Evolutionary conservation across 169 alveolate species (phyloP).

Genomic region (Eimeria necatrix): DNA sequence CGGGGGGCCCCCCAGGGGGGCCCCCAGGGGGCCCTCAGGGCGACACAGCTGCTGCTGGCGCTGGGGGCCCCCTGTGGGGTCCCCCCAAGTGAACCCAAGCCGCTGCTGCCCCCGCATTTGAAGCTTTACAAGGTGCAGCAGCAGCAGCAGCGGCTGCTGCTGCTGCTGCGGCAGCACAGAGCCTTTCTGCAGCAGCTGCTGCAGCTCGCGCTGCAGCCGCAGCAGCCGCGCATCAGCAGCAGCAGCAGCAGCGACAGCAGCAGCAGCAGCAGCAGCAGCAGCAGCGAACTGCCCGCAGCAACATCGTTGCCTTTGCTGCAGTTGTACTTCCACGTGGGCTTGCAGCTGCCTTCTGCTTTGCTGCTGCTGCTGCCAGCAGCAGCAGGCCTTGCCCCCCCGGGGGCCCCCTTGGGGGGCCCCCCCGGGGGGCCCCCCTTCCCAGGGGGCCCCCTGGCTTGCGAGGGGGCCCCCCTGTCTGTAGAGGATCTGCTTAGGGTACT

Average conservation of each 20-base stretch:
- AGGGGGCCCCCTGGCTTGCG: not conserved
- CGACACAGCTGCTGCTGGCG: not conserved
- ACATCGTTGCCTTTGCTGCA: constrained; percentile 15
- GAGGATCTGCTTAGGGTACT: constrained; percentile 14
- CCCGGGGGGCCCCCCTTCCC: not conserved
- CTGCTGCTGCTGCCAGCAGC: constrained; percentile 36
- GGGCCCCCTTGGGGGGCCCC: not conserved
- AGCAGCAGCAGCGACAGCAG: constrained; percentile 40
- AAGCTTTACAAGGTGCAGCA: not conserved
- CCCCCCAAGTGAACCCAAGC: constrained; percentile 5
- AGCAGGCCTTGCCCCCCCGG: not conserved
- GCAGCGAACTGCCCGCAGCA: not conserved
- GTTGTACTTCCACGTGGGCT: constrained; percentile 1
- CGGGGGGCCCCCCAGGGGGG: not conserved
- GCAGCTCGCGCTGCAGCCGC: not conserved
- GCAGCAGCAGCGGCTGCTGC: constrained; percentile 6
- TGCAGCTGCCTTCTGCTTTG: constrained; percentile 7
- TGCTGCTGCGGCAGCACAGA: not conserved
- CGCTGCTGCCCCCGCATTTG: not conserved
- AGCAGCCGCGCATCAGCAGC: not conserved
- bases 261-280: constrained; percentile 7
- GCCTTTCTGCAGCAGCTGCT: not conserved
- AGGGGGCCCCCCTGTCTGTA: constrained; percentile 39
- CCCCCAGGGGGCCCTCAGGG: constrained; percentile 1
- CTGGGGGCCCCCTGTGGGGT: constrained; percentile 62